Evolutionary conservation across 768 basidiomycete species (phyloP).

Genomic region (Lactifluus echinatus): DNA sequence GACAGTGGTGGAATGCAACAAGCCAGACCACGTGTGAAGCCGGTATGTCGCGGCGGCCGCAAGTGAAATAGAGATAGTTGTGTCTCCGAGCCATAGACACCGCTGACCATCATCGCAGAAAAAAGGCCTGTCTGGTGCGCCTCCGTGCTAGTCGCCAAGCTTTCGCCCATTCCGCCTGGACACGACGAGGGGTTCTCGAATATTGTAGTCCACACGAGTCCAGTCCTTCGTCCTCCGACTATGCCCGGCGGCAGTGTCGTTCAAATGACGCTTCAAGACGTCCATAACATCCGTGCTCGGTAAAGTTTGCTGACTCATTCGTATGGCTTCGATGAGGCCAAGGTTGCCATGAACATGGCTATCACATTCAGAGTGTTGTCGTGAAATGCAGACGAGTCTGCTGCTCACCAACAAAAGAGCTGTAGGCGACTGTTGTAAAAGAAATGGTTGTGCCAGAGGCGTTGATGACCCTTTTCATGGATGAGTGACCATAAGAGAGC

Average conservation of each 20-base stretch:
- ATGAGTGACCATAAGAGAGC: background rate
- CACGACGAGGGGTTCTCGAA: conserved; percentile 48
- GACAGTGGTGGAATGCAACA: too few relatives aligned
- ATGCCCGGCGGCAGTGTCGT: conserved; percentile 81
- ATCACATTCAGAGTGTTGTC: conserved; percentile 50
- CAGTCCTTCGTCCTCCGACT: conserved; percentile 64
- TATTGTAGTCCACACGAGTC: conserved; percentile 55
- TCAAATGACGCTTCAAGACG: conserved; percentile 68
- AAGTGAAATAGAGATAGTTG: too few relatives aligned
- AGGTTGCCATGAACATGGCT: conserved; percentile 81
- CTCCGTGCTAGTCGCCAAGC: too few relatives aligned
- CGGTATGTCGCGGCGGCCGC: too few relatives aligned
- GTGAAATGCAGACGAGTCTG: conserved; percentile 80
- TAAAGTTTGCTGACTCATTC: conserved; percentile 47
- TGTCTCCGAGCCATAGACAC: too few relatives aligned
- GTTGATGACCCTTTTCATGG: conserved; percentile 64
- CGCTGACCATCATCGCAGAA: too few relatives aligned
- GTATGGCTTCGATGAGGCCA: conserved; percentile 70
- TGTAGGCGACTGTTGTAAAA: conserved; percentile 88
- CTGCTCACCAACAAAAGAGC: conserved; percentile 70
- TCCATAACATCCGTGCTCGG: conserved; percentile 63
- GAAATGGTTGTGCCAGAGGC: conserved; percentile 72
- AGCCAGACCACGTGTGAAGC: too few relatives aligned
- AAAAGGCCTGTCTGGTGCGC: too few relatives aligned
- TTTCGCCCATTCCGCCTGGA: conserved; percentile 15